Evolutionary conservation across 805 yeast species (phyloP).

Genomic region (Candida dendrica): DNA sequence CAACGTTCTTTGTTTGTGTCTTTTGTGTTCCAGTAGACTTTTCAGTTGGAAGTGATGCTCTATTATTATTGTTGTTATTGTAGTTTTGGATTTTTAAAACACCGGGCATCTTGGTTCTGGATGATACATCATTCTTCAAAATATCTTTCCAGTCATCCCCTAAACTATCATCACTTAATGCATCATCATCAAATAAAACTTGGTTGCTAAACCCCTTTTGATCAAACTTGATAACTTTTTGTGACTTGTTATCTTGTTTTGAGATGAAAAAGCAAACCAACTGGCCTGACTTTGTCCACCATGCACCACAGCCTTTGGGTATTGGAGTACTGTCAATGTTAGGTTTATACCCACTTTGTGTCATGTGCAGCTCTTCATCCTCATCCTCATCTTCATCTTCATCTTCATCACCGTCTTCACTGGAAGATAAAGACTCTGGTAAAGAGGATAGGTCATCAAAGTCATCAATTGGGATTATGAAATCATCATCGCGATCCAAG

Average conservation of each 20-base stretch:
- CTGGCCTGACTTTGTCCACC: conserved; percentile 75
- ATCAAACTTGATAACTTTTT: conserved; percentile 40
- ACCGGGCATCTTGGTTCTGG: conserved; percentile 46
- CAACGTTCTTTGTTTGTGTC: conserved; percentile 38
- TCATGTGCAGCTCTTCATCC: conserved; percentile 20
- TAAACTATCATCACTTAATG: conserved; percentile 48
- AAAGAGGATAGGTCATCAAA: conserved; percentile 23
- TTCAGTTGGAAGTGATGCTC: conserved; percentile 11
- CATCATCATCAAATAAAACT: conserved; percentile 15
- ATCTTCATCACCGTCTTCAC: conserved; percentile 19
- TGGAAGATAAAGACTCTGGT: conserved; percentile 11
- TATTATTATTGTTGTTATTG: conserved; percentile 1
- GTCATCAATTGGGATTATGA: conserved; percentile 26
- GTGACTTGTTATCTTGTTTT: conserved; percentile 35
- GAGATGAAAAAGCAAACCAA: conserved; percentile 78
- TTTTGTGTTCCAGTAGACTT: conserved; percentile 13
- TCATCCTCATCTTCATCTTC: conserved; percentile 27
- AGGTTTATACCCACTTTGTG: conserved; percentile 16
- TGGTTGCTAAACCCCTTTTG: conserved; percentile 44
- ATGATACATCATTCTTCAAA: conserved; percentile 44
- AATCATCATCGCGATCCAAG: conserved; percentile 26
- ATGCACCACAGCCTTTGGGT: conserved; percentile 91
- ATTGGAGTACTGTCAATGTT: conserved; percentile 76
- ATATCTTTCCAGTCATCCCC: conserved; percentile 66
- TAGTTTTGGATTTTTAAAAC: conserved; percentile 18